Evolutionary conservation across 345 rosid species (phyloP).

Genomic region (Litchi chinensis): DNA sequence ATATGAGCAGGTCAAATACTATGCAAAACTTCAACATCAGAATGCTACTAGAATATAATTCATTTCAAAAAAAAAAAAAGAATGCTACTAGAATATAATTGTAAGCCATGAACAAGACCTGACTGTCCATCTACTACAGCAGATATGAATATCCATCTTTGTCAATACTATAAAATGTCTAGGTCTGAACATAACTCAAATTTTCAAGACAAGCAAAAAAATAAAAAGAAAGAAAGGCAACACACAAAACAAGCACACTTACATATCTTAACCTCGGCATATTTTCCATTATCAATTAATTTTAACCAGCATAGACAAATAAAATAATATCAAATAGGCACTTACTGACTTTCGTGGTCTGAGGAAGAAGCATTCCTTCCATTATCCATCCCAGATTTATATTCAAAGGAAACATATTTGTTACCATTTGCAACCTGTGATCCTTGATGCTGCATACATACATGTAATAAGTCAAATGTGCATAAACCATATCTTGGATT

Average conservation of each 20-base stretch:
- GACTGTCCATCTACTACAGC: not conserved
- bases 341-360: conserved; percentile 98
- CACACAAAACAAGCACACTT: not conserved
- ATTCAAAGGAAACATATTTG: conserved; percentile 90
- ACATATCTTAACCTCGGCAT: not conserved
- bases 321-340: conserved; percentile 30
- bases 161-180: not conserved
- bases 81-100: not conserved
- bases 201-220: not conserved
- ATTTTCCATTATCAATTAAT: not conserved
- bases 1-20: not conserved
- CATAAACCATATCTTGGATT: conserved; percentile 7
- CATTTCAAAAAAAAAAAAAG: no score
- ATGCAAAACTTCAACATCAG: not conserved
- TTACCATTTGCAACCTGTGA: conserved; percentile 74
- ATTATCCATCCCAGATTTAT: conserved; percentile 90
- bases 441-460: conserved; percentile 81
- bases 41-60: not conserved
- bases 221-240: no score
- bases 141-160: conserved; percentile 8
- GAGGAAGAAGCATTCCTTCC: conserved; percentile 95
- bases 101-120: not conserved
- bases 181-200: not conserved
- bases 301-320: conserved; percentile 14
- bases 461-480: conserved; percentile 19